phyloP scores from a whole-genome alignment of 257 asterid genomes.

The Nicotiana obtusifolia region DNA sequence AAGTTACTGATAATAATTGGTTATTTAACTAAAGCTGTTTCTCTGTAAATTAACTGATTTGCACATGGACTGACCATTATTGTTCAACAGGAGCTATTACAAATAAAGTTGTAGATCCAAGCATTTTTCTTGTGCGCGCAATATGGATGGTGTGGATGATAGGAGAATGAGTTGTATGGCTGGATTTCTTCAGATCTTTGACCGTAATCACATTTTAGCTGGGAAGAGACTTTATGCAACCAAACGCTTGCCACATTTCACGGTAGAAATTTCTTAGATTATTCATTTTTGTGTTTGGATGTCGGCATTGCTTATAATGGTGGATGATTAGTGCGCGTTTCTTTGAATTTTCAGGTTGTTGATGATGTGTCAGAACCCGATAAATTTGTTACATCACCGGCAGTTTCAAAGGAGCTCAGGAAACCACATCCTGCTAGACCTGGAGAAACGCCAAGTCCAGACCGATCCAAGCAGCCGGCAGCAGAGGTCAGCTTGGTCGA shows the following conservation, averaged over 20 bases:
- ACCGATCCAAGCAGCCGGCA: conserved; percentile 8
- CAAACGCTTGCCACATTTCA: conserved; percentile 55
- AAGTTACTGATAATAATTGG: background rate
- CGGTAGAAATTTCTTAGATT: conserved; percentile 18
- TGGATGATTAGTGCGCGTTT: background rate
- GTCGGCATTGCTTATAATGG: background rate
- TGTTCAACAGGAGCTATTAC: conserved; percentile 6
- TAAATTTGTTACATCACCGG: conserved; percentile 36
- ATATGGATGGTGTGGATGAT: conserved; percentile 12
- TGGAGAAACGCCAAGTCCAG: conserved; percentile 23
- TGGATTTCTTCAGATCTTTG: conserved; percentile 69
- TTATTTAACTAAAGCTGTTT: conserved; percentile 1
- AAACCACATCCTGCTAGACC: conserved; percentile 21
- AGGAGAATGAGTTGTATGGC: conserved; percentile 75
- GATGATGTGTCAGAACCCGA: conserved; percentile 53
- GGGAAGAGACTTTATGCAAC: conserved; percentile 48
- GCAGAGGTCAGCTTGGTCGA: conserved; percentile 23
- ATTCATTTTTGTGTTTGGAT: background rate
- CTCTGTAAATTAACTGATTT: background rate
- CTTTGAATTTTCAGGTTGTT: conserved; percentile 26
- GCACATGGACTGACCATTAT: background rate
- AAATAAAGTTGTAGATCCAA: background rate
- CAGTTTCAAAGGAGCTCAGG: conserved; percentile 28
- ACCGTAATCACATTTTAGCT: conserved; percentile 66
- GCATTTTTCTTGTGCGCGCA: background rate